phyloP scores from a whole-genome alignment of 345 rosid genomes.

The Sisymbrium irio region DNA sequence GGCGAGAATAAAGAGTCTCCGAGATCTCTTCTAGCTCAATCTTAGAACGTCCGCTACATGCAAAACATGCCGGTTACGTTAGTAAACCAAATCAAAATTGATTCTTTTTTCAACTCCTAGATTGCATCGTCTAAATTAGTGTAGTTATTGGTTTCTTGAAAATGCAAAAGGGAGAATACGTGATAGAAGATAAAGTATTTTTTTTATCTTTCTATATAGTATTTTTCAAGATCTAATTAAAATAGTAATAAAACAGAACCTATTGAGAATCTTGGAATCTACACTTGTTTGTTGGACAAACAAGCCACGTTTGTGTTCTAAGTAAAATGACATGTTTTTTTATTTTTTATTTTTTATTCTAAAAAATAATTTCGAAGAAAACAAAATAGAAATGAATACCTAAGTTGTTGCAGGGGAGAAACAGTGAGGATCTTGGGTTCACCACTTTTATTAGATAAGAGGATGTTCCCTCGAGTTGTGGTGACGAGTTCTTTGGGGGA shows the following conservation, averaged over 20 bases:
- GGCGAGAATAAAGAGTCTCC: conserved; percentile 75
- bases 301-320: conserved; percentile 17
- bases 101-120: neutral
- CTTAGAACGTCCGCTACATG: conserved; percentile 42
- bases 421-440: conserved; percentile 30
- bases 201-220: neutral
- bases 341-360: neutral
- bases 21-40: conserved; percentile 77
- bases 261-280: conserved; percentile 10
- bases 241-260: neutral
- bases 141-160: neutral
- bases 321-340: conserved; percentile 5
- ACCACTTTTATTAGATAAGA: conserved; percentile 5
- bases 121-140: neutral
- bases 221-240: neutral
- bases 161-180: conserved; percentile 11
- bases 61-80: conserved; percentile 15
- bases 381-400: neutral
- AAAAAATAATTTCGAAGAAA: neutral
- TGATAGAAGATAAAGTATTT: neutral
- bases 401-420: conserved; percentile 23
- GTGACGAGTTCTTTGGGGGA: conserved; percentile 56
- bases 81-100: neutral
- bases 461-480: conserved; percentile 1
- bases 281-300: conserved; percentile 19